Evolutionary conservation across 2,329 filamentous ascomycete species (phyloP), one percentile per base, ranked within the genome.

Genomic region (Proliferodiscus dingleyae): DNA sequence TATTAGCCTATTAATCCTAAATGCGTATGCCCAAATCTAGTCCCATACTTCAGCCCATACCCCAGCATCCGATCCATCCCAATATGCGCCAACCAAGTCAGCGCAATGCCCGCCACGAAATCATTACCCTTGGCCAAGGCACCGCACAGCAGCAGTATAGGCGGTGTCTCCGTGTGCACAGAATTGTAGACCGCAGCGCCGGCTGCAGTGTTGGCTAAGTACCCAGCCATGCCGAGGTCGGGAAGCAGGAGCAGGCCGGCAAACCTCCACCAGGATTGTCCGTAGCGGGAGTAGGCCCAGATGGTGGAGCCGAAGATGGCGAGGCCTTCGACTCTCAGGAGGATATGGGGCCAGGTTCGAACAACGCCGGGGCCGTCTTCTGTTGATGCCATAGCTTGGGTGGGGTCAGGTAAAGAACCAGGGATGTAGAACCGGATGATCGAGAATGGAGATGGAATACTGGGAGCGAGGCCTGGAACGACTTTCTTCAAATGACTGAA

Each of bases 1-100:
- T 4, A 15, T 4, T 5, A 5, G 21, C n/a, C 24, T 1, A 32
- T 10, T 22, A 13, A 9, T 1, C 40, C 40, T 6, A 42, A 15
- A 3, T 42, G 40, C 15, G 40, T 34, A 42, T 42, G 40, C 19
- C 10, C 15, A 8, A 42, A 42, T 7, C 28, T 19, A 4, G 15
- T 34, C 40, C 40, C 40, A 15, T 42, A 42, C 28, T 42, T 42
- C 40, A 42, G 16, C 11, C 39, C 40, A 26, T 23, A 42, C 2
- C 40, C 40, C 26, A 42, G 5, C 40, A 42, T 42, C 21, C 40
- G 40, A 33, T 42, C 29, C 29, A 42, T 34, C 7, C 40, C 40
- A 16, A 42, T 34, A 8, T 42, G 40, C 18, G 6, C 40, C 1
- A 42, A 29, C 40, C 40, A 42, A 21, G 18, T 33, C 26, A 42